These are phyloP conservation scores for Helianthus tuberosus DNA, from an alignment of 129 eudicot species.

Conservation along the genomic window DNA sequence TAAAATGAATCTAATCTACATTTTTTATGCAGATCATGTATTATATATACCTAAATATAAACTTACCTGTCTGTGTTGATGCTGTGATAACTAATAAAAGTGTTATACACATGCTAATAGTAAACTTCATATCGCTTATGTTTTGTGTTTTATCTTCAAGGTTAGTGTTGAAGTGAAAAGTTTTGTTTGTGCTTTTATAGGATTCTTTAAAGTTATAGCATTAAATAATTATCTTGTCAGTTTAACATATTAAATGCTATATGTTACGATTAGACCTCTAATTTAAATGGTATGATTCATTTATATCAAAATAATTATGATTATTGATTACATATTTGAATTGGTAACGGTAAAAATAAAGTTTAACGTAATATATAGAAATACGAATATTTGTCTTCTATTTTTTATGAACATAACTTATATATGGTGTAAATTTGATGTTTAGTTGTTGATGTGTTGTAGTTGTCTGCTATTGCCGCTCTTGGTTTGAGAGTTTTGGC, in stretches of 20 bases:
- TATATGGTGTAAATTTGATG: too few relatives aligned
- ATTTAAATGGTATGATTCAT: neutral
- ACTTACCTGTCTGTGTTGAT: neutral
- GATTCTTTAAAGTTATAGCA: neutral
- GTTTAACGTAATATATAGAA: too few relatives aligned
- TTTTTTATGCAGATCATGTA: too few relatives aligned
- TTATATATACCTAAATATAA: neutral
- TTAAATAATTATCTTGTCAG: neutral
- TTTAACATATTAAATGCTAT: neutral
- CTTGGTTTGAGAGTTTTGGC: too few relatives aligned
- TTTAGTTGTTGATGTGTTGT: too few relatives aligned
- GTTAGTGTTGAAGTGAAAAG: neutral
- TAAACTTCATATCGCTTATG: neutral
- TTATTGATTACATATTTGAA: too few relatives aligned
- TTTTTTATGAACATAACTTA: too few relatives aligned
- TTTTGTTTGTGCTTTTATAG: neutral
- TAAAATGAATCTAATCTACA: neutral
- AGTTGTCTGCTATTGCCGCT: too few relatives aligned
- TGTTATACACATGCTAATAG: neutral
- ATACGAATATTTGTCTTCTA: too few relatives aligned
- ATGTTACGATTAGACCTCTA: neutral
- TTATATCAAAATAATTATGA: too few relatives aligned
- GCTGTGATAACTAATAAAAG: neutral
- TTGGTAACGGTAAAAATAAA: too few relatives aligned
- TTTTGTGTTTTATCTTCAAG: neutral